Evolutionary conservation across 2,329 filamentous ascomycete species (phyloP).

Genomic region (Xylariales sp.): DNA sequence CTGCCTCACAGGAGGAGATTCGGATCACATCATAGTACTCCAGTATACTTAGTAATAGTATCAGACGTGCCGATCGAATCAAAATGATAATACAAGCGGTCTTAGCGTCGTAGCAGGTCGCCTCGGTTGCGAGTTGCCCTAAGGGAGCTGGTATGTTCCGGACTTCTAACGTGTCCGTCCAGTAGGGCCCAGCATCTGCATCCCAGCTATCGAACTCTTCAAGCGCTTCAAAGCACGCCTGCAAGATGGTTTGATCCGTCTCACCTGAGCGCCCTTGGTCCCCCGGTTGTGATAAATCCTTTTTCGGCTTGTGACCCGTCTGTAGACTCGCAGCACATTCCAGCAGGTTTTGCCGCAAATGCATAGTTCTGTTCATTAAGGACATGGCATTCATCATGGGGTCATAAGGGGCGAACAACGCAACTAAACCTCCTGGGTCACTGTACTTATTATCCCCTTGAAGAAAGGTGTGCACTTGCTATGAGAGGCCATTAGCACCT

Average conservation of each 20-base stretch:
- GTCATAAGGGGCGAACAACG: constrained; percentile 23
- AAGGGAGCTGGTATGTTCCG: constrained; percentile 32
- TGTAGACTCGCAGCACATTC: not conserved
- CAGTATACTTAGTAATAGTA: constrained; percentile 36
- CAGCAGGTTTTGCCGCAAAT: constrained; percentile 28
- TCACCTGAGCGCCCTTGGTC: not conserved
- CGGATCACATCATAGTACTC: constrained; percentile 35
- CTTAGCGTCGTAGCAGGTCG: constrained; percentile 32
- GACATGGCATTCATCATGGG: constrained; percentile 37
- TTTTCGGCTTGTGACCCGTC: not conserved
- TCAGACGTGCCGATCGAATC: constrained; percentile 30
- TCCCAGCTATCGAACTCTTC: constrained; percentile 37
- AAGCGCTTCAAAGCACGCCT: constrained; percentile 31
- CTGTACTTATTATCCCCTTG: constrained; percentile 34
- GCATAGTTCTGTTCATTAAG: constrained; percentile 32
- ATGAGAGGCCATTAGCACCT: constrained; percentile 11
- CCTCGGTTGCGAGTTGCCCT: constrained; percentile 20
- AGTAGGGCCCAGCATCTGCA: constrained; percentile 32
- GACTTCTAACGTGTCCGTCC: constrained; percentile 29
- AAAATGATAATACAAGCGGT: constrained; percentile 38
- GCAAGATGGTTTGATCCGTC: constrained; percentile 24
- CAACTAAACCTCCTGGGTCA: constrained; percentile 35
- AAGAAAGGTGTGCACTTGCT: constrained; percentile 36
- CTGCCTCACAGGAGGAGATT: constrained; percentile 4
- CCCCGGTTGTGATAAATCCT: not conserved